These are phyloP conservation scores for Deakozyma indianensis DNA, from an alignment of 805 yeast genomes.

Conservation along the genomic window DNA sequence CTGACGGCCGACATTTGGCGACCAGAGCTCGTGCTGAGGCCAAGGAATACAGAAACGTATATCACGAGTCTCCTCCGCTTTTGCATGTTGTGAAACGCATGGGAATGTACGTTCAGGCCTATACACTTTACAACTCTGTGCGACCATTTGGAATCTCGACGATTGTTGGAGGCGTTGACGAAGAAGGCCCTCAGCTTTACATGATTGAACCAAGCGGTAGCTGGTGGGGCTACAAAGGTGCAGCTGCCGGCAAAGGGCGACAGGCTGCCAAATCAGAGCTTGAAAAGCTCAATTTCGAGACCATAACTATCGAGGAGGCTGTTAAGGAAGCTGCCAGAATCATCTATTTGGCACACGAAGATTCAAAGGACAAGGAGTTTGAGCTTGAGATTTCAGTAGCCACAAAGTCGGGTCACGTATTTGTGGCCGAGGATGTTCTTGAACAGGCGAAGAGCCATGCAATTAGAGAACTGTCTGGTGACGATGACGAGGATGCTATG, in stretches of 20 bases:
- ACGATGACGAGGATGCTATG: constrained; percentile 61
- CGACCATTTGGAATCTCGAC: constrained; percentile 95
- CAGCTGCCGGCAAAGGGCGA: constrained; percentile 97
- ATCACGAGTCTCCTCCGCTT: constrained; percentile 63
- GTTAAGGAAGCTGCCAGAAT: constrained; percentile 89
- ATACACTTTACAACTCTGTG: constrained; percentile 90
- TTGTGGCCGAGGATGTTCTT: constrained; percentile 70
- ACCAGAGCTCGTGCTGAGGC: constrained; percentile 89
- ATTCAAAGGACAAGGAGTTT: constrained; percentile 92
- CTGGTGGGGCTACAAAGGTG: constrained; percentile 95
- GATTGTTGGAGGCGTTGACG: constrained; percentile 87
- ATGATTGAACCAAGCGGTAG: constrained; percentile 97
- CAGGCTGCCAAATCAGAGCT: constrained; percentile 95
- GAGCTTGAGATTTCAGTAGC: constrained; percentile 93
- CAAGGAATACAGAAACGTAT: constrained; percentile 56
- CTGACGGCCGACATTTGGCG: constrained; percentile 93
- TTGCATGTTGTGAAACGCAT: constrained; percentile 75
- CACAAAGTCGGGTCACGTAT: constrained; percentile 58
- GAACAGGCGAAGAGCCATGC: constrained; percentile 73
- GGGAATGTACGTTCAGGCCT: constrained; percentile 87
- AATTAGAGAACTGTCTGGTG: constrained; percentile 66
- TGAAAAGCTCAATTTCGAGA: constrained; percentile 70
- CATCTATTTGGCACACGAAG: constrained; percentile 90
- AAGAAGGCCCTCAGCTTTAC: constrained; percentile 78
- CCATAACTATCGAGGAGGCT: constrained; percentile 63